These are phyloP conservation scores for Hypoxylon fragiforme DNA, from an alignment of 495 filamentous ascomycete species.

Conservation along the genomic window DNA sequence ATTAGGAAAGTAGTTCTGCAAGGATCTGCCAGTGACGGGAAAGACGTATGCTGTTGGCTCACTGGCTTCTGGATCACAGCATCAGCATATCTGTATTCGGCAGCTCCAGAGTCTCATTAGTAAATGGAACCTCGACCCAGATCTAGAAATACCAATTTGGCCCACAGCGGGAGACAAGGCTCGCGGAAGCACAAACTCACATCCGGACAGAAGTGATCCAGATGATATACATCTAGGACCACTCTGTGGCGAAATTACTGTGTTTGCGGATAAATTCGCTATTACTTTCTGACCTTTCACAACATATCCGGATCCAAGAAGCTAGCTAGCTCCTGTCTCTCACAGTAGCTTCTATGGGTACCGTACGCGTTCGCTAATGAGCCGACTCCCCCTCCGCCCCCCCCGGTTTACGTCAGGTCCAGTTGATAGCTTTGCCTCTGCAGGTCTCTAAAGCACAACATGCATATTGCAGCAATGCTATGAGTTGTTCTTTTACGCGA, in stretches of 20 bases:
- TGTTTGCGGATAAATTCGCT: conserved; percentile 36
- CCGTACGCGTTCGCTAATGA: conserved; percentile 11
- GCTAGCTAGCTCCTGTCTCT: conserved; percentile 23
- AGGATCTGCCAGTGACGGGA: conserved; percentile 26
- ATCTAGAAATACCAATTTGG: conserved; percentile 37
- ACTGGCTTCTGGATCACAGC: conserved; percentile 10
- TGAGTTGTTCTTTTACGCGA: conserved; percentile 34
- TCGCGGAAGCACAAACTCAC: conserved; percentile 36
- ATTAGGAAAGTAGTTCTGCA: conserved; percentile 17
- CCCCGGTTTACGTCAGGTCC: conserved; percentile 30
- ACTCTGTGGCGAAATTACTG: conserved; percentile 37
- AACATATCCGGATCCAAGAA: conserved; percentile 31
- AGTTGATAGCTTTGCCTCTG: conserved; percentile 23
- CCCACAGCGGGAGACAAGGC: conserved; percentile 38
- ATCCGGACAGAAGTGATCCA: conserved; percentile 36
- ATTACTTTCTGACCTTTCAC: conserved; percentile 26
- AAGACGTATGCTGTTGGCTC: conserved; percentile 10
- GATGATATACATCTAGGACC: conserved; percentile 37
- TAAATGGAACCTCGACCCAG: conserved; percentile 37
- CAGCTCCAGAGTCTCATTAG: conserved; percentile 37
- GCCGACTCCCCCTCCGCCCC: conserved; percentile 12
- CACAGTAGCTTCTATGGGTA: conserved; percentile 16
- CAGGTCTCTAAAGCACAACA: conserved; percentile 30
- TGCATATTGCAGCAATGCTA: conserved; percentile 32
- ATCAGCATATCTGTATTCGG: conserved; percentile 32